Percentiles rank a stretch among this genome's conserved stretches.
Conservation (phyloP, 1,139 yeast species). For the Lodderomyces oxycetoniae region DNA sequence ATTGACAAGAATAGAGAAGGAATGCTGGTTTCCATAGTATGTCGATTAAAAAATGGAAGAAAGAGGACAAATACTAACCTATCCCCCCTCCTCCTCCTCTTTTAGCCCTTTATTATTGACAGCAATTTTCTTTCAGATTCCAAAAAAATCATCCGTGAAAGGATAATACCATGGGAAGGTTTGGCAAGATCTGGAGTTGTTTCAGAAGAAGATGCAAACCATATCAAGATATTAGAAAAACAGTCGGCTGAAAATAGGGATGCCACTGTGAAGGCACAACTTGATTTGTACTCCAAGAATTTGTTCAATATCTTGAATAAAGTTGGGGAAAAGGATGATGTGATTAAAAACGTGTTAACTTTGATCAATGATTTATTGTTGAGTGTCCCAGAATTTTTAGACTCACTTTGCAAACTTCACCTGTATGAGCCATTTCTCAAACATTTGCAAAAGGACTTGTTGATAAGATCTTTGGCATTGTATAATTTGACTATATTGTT, state of each 20-base stretch:
- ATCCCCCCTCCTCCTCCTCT: conserved; percentile 20
- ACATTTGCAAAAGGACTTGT: conserved; percentile 46
- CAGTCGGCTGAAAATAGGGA: conserved; percentile 37
- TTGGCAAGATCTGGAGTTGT: conserved; percentile 72
- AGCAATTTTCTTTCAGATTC: conserved; percentile 71
- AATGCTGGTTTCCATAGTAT: no score
- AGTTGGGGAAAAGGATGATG: conserved; percentile 53
- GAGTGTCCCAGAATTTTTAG: conserved; percentile 46
- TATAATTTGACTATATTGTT: conserved; percentile 43
- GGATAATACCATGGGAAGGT: conserved; percentile 93
- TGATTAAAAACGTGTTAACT: conserved; percentile 67
- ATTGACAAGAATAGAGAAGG: no score
- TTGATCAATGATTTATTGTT: conserved; percentile 58
- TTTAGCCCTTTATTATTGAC: conserved; percentile 44
- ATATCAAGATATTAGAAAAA: conserved; percentile 62
- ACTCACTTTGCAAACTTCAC: conserved; percentile 43
- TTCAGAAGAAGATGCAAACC: conserved; percentile 59
- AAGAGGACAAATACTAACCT: conserved; percentile 1
- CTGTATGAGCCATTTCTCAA: conserved; percentile 56
- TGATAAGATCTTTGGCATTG: conserved; percentile 43
- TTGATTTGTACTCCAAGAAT: conserved; percentile 53
- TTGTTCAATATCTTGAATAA: conserved; percentile 54
- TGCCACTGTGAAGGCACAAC: conserved; percentile 38
- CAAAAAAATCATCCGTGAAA: conserved; percentile 67
- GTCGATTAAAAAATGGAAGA: no score